These are phyloP conservation scores for Astrothelium macrocarpum DNA, from an alignment of 495 filamentous ascomycete genomes.

Conservation along the genomic window DNA sequence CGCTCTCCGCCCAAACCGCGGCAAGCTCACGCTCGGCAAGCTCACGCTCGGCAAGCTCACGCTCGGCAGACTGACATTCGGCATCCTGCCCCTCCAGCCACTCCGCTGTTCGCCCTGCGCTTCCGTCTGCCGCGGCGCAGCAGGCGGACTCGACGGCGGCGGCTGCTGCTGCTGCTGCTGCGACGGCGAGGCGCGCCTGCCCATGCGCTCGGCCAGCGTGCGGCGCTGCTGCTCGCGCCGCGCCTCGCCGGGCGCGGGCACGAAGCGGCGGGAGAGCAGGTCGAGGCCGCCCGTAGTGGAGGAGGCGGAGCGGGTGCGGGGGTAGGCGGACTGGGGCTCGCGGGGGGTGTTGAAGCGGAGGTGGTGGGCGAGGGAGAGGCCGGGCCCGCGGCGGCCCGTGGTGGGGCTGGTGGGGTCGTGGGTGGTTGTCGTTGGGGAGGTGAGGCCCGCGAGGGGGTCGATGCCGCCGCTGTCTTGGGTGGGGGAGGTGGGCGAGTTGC, in stretches of 20 bases:
- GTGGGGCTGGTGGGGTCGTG: neutral
- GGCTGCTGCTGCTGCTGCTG: neutral
- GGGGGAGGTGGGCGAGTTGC: slow-evolving; percentile 19
- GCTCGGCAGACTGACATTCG: neutral
- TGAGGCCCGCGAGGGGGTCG: neutral
- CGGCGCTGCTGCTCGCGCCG: neutral
- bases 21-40: slow-evolving; percentile 11
- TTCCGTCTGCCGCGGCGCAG: neutral
- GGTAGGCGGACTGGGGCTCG: neutral
- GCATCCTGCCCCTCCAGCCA: slow-evolving; percentile 14
- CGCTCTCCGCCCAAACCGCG: slow-evolving; percentile 11
- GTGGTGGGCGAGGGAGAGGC: neutral
- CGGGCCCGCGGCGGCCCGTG: neutral
- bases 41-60: too few relatives aligned
- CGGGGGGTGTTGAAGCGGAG: neutral
- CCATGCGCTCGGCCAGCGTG: slow-evolving; percentile 1
- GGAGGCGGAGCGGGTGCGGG: neutral
- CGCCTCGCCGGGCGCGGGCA: neutral
- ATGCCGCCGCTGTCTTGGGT: neutral
- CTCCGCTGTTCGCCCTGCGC: neutral
- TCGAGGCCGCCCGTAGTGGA: neutral
- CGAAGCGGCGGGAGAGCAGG: neutral
- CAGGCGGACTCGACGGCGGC: neutral
- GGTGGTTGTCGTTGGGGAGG: neutral
- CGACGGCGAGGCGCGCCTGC: neutral